Base-by-base conservation (phyloP, 2,329 filamentous ascomycete genomes). In the Cladobotryum protrusum region DNA sequence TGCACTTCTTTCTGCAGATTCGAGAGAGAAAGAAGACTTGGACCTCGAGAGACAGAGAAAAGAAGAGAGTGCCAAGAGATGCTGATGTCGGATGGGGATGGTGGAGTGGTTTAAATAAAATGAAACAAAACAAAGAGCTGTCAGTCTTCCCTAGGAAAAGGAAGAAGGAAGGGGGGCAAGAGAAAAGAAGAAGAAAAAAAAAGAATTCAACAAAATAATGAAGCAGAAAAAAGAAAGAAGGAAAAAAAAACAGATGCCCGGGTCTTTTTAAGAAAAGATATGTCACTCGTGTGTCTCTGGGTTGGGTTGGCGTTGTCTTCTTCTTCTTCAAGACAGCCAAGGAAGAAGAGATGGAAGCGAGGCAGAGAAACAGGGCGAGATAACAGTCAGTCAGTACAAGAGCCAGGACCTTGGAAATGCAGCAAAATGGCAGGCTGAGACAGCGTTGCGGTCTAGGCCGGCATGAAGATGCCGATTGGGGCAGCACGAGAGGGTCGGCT, bases 391-490 rank as follows among this genome's bases (percentile, higher is more conserved):
- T 13, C 15, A 17, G 13, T 7, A 39, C 33, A 35, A 41, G 15
- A 14, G n/a, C 24, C 20, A 17, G 6, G n/a, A 24, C 20, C 40
- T 19, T 24, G 40, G 40, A 20, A 29, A 19, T 39, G 24, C 42
- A 29, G 17, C 24, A 24, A 36, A 12, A 20, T 36, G 44, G 44
- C 33, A 19, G 37, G 37, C 20, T 29, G 34, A 47, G 45, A 42
- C 45, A 33, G 19, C 15, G 45, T 24, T 17, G 41, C 39, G 43
- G 42, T 40, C 24, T 24, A 40, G 37, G 17, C 42, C 56, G 54
- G 56, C 56, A 57, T 33, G 48, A 54, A 57, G 48, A 54, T 57
- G 56, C 56, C 56, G 56, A 51, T 44, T 55, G 41, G 52, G 47
- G 56, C 45, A 48, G 40, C 54, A 57, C 56, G 54, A 52, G 45